Evolutionary conservation across 768 basidiomycete species (phyloP), one percentile per base, ranked within the genome.

Genomic region (Tephrocybe sp.): DNA sequence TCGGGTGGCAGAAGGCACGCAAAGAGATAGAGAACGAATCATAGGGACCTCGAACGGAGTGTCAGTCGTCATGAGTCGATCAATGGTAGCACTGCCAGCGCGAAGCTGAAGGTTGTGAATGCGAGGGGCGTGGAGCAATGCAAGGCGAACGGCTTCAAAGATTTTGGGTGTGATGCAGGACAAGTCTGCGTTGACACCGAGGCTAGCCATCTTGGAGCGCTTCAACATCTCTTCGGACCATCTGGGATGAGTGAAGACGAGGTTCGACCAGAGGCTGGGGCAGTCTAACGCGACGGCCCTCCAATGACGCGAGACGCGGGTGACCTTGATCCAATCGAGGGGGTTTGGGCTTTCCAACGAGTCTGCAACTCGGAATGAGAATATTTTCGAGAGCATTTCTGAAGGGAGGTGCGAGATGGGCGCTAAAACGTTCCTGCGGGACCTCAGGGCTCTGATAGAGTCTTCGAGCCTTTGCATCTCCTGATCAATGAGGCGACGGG

Each of bases 221-320:
- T 57, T 60, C 21, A 80, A 51, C 66, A 79, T 72, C 55, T 73
- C 74, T 45, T 69, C 63, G 15, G 67, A 68, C 70, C 72, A 74
- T 25, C 52, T 55, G 8, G 62, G 65, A 21, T 63, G 65, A 9
- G 53, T 57, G 31, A 74, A 69, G 2, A 67, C 57, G 19, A 69
- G 61, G 37, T 57, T 59, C 15, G 67, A 66, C 77, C 78, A 80
- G 31, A 79, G 65, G 11, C 46, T 56, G 1, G 76, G 69, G 45
- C 66, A 71, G 37, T 56, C 65, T 12, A 79, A 49, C 5, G 76
- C 74, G 4, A 77, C 68, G 0, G 67, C 53, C 21, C 78, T 71
- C 75, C 76, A 79, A 43, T 73, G 68, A 3, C 64, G 64, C 43
- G 64, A 72, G n/a, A 73, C 64, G 48, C 73, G 70, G 35, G 64